Percentiles rank a stretch among this genome's conserved stretches.
Conservation (phyloP, 2,329 filamentous ascomycete genomes). For the Pseudophaeomoniella oleicola region DNA sequence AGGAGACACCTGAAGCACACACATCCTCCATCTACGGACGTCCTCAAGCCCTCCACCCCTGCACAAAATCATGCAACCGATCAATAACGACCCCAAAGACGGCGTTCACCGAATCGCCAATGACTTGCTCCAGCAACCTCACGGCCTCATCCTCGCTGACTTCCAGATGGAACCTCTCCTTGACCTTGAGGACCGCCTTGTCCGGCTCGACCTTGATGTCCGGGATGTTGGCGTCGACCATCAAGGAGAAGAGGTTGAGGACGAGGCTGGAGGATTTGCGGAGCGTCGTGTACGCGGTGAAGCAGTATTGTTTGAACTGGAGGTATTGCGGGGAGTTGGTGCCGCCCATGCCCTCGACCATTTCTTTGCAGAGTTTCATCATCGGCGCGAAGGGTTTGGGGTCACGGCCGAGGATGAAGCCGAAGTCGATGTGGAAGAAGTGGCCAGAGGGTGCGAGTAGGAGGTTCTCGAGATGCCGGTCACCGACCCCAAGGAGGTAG, state of each 20-base stretch:
- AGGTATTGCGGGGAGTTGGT: constrained; percentile 65
- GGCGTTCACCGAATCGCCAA: constrained; percentile 79
- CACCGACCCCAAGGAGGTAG: constrained; percentile 89
- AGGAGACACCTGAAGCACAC: too few relatives aligned
- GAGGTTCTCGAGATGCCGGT: constrained; percentile 90
- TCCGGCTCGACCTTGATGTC: constrained; percentile 87
- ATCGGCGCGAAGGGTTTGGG: constrained; percentile 94
- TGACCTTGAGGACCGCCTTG: constrained; percentile 86
- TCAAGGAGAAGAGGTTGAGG: constrained; percentile 85
- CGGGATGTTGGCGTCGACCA: constrained; percentile 95
- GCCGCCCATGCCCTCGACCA: constrained; percentile 98
- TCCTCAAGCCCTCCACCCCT: constrained; percentile 63
- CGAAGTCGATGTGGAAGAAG: constrained; percentile 98
- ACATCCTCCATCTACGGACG: too few relatives aligned
- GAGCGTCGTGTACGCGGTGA: constrained; percentile 82
- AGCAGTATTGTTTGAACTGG: constrained; percentile 89
- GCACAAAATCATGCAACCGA: constrained; percentile 81
- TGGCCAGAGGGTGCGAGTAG: constrained; percentile 78
- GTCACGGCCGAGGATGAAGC: constrained; percentile 91
- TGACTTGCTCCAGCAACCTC: constrained; percentile 70
- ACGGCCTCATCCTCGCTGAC: constrained; percentile 87
- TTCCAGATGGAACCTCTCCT: constrained; percentile 86
- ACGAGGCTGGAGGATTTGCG: constrained; percentile 84
- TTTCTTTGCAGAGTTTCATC: constrained; percentile 94
- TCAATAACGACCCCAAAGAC: constrained; percentile 92